Percentiles rank a stretch among this genome's conserved stretches.
These are phyloP conservation scores for Rhynchosporium graminicola DNA, from an alignment of 2,329 filamentous ascomycete genomes.

Conservation along the genomic window DNA sequence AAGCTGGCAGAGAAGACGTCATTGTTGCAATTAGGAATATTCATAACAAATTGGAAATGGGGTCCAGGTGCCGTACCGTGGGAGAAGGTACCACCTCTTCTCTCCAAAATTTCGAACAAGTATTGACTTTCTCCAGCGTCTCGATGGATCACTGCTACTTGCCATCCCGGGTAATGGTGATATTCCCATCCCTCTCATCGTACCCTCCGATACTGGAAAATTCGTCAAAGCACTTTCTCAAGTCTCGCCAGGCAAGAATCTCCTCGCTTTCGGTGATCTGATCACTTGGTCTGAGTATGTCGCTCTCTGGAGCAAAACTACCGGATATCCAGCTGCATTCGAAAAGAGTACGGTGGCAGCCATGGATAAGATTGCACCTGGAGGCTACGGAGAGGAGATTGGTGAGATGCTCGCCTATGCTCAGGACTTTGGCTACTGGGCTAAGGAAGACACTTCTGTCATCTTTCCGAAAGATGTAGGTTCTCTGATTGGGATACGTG, in stretches of 20 bases:
- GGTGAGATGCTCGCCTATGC: slow-evolving; percentile 39
- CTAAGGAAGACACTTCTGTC: slow-evolving; percentile 38
- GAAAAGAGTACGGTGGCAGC: slow-evolving; percentile 25
- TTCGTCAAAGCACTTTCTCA: slow-evolving; percentile 39
- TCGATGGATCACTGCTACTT: slow-evolving; percentile 24
- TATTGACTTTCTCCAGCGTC: slow-evolving; percentile 17
- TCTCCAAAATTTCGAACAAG: not conserved
- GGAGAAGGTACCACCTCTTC: slow-evolving; percentile 20
- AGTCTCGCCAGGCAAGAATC: slow-evolving; percentile 33
- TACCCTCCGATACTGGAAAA: slow-evolving; percentile 36
- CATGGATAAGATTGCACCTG: slow-evolving; percentile 35
- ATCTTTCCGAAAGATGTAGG: slow-evolving; percentile 27
- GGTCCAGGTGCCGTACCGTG: slow-evolving; percentile 21
- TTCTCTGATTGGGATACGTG: not conserved
- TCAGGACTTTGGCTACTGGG: slow-evolving; percentile 43
- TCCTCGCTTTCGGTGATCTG: slow-evolving; percentile 22
- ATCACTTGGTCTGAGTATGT: slow-evolving; percentile 29
- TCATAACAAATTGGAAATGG: slow-evolving; percentile 40
- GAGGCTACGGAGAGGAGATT: slow-evolving; percentile 35
- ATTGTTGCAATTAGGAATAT: slow-evolving; percentile 42
- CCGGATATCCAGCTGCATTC: slow-evolving; percentile 21
- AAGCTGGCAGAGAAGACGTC: slow-evolving; percentile 38
- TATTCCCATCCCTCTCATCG: slow-evolving; percentile 31
- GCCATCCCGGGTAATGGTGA: slow-evolving; percentile 21
- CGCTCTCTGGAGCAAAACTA: slow-evolving; percentile 26